Percentiles rank a stretch among this genome's conserved stretches.
These are phyloP conservation scores for Scedosporium minutisporum DNA, from an alignment of 2,329 filamentous ascomycete species.

Conservation along the genomic window DNA sequence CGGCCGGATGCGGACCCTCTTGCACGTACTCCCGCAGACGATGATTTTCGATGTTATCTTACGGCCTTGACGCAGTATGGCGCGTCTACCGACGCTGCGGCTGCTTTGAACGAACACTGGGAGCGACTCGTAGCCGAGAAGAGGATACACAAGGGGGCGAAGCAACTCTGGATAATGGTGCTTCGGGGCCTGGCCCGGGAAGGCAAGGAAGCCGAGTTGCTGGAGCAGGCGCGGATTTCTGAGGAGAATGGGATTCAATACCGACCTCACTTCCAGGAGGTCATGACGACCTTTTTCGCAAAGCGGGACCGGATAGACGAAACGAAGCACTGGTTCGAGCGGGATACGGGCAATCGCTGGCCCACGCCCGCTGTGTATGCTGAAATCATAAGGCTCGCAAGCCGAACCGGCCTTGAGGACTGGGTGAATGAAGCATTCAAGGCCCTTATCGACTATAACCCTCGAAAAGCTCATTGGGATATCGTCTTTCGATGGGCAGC, in stretches of 20 bases:
- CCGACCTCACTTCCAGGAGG: conserved; percentile 34
- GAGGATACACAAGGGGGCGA: conserved; percentile 12
- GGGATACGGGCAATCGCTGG: conserved; percentile 31
- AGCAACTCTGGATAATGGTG: conserved; percentile 37
- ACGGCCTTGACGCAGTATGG: conserved; percentile 44
- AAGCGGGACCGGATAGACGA: conserved; percentile 44
- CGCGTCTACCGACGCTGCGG: conserved; percentile 39
- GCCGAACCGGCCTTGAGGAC: conserved; percentile 46
- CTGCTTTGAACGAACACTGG: conserved; percentile 9
- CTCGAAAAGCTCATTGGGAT: conserved; percentile 55
- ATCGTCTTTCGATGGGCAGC: conserved; percentile 68
- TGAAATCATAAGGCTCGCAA: conserved; percentile 50
- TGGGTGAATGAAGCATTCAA: conserved; percentile 56
- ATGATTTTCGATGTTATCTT: conserved; percentile 34
- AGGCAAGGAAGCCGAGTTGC: conserved; percentile 46
- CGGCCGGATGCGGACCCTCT: conserved; percentile 13
- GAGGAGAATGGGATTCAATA: conserved; percentile 35
- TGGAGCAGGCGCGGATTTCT: conserved; percentile 44
- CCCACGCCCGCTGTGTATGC: conserved; percentile 38
- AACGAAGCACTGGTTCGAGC: conserved; percentile 59
- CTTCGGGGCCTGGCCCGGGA: conserved; percentile 54
- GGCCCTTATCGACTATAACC: conserved; percentile 34
- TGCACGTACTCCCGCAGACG: background rate
- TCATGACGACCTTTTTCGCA: conserved; percentile 56
- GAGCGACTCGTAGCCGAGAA: conserved; percentile 5